phyloP scores from a whole-genome alignment of 768 basidiomycete species.

The Pholiota conissans region DNA sequence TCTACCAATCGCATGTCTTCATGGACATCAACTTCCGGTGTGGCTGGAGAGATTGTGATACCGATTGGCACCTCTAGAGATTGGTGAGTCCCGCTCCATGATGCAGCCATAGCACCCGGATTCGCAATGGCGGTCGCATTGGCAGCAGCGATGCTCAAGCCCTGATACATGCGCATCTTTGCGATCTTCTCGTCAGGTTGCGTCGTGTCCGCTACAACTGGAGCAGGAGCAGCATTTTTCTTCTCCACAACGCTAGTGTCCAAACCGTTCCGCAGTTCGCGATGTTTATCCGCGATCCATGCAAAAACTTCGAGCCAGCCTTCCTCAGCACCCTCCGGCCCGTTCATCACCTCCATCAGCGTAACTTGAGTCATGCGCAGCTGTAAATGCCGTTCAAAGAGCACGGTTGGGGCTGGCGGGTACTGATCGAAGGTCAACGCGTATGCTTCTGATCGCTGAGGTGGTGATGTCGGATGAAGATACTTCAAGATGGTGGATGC shows the following conservation, averaged over 20 bases:
- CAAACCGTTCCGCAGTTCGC: not conserved
- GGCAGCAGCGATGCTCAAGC: not conserved
- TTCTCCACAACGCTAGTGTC: constrained; percentile 15
- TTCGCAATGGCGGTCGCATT: not conserved
- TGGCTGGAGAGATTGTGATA: constrained; percentile 65
- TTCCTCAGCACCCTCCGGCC: constrained; percentile 77
- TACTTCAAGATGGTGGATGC: constrained; percentile 27
- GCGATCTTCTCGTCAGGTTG: not conserved
- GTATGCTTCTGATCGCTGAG: not conserved
- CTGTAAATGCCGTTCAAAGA: constrained; percentile 80
- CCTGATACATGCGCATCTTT: constrained; percentile 4
- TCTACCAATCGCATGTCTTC: not conserved
- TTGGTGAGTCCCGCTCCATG: not conserved
- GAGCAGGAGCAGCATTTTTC: not conserved
- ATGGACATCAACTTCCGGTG: constrained; percentile 34
- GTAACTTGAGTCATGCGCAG: constrained; percentile 84
- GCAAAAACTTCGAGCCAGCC: constrained; percentile 84
- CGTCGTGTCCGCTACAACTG: not conserved
- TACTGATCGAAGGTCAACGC: constrained; percentile 24
- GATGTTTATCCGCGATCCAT: constrained; percentile 71
- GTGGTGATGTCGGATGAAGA: constrained; percentile 1
- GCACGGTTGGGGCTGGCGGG: constrained; percentile 50
- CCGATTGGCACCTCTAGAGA: constrained; percentile 31
- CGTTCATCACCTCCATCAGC: constrained; percentile 80
- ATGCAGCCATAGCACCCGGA: not conserved